These are phyloP conservation scores for Solidago caesia DNA, from an alignment of 129 eudicot species.

Conservation along the genomic window DNA sequence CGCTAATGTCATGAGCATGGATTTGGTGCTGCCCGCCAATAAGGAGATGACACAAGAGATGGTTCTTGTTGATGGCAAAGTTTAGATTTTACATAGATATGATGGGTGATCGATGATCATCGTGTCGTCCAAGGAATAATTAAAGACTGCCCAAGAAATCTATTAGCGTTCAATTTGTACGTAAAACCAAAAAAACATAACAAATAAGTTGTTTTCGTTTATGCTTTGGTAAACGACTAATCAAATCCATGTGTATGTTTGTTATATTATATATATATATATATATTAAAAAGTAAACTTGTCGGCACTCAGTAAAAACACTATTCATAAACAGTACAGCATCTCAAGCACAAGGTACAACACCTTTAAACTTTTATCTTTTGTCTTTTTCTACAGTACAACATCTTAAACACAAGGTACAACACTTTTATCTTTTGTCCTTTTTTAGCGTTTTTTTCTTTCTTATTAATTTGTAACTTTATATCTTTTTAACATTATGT, in stretches of 20 bases:
- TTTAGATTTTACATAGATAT: background rate
- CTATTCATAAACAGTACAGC: too few relatives aligned
- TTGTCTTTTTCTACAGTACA: too few relatives aligned
- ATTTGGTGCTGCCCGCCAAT: constrained; percentile 3
- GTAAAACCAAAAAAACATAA: background rate
- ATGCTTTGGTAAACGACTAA: background rate
- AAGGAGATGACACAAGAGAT: constrained; percentile 6
- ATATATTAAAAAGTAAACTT: too few relatives aligned
- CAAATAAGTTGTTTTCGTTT: background rate
- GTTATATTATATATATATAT: too few relatives aligned
- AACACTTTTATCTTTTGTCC: too few relatives aligned
- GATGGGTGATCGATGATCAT: background rate
- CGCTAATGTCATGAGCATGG: constrained; percentile 27
- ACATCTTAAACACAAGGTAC: too few relatives aligned
- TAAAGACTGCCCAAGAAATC: background rate
- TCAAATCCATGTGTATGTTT: background rate
- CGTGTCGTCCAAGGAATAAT: background rate
- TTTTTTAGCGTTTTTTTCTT: too few relatives aligned
- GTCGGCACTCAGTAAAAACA: too few relatives aligned
- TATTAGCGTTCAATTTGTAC: background rate
- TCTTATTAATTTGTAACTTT: too few relatives aligned
- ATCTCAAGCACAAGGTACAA: too few relatives aligned
- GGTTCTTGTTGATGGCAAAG: constrained; percentile 20
- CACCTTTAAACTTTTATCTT: too few relatives aligned
- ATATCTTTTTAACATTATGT: too few relatives aligned